Evolutionary conservation across 2,329 filamentous ascomycete genomes (phyloP), one percentile per base, ranked within the genome.

Genomic region (Sarocladiaceae sp.): DNA sequence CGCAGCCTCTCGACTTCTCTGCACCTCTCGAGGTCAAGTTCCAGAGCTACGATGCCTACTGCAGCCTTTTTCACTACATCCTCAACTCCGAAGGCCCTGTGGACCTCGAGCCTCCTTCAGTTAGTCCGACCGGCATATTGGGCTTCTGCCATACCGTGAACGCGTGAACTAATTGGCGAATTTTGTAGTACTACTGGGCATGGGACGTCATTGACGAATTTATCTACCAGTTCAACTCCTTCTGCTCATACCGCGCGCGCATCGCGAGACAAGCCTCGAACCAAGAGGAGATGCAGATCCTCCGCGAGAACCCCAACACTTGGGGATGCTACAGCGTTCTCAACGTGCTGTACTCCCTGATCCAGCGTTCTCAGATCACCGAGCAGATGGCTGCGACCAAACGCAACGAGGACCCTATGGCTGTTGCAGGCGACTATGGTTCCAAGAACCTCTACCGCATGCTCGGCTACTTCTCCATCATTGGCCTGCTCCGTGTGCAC

Each of bases 141-240:
- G 22, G 17, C 13, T 44, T 15, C 23, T 26, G 40, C 23, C 22
- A 26, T 3, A 3, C 3, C 17, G 11, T 28, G 40, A 40, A 47
- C 26, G 37, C 20, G 17, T 52, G 15, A 39, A 47, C 53, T 57
- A 53, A 57, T 53, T 37, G 8, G n/a, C 52, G 44, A 44, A 52
- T 29, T 36, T 52, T 46, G 40, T 69, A 97, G 90, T 95, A 96
- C 77, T 97, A 93, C 78, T 99, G 94, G 94, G 94, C 94, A 37
- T 99, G 94, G 94, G 94, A 99, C 71, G 93, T 97, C 61, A 97
- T 99, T 74, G 94, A 99, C 72, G 94, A 99, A 74, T 99, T 99
- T 78, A 97, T 99, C 76, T 99, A 99, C 79, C 94, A 99, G 73
- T 99, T 99, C 81, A 97, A 99, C 80, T 95, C 92, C 54, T 99